Percentiles rank a stretch among this genome's conserved stretches.
Evolutionary conservation across 805 yeast species (phyloP).

Genomic region (Yarrowia deformans): DNA sequence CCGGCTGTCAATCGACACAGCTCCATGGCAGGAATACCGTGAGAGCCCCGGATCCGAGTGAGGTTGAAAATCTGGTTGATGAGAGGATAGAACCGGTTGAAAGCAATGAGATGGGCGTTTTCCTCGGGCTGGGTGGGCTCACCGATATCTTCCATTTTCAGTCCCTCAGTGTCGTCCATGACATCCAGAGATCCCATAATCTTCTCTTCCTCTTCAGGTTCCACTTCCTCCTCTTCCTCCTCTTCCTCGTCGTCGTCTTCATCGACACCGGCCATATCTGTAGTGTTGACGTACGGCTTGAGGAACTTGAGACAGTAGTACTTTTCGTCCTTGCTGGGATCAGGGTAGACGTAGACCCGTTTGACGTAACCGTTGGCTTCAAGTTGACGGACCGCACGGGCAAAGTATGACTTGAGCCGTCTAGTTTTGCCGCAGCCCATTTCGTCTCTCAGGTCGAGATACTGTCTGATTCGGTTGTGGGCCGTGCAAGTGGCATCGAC

Average conservation of each 20-base stretch:
- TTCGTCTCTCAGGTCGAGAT: conserved; percentile 53
- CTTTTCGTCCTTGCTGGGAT: conserved; percentile 43
- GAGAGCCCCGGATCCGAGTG: conserved; percentile 53
- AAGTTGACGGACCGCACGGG: conserved; percentile 45
- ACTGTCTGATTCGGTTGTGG: conserved; percentile 49
- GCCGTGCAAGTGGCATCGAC: conserved; percentile 47
- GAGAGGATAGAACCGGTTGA: conserved; percentile 67
- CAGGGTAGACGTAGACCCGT: conserved; percentile 49
- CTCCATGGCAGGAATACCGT: conserved; percentile 69
- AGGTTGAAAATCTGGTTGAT: conserved; percentile 67
- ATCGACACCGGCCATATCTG: conserved; percentile 47
- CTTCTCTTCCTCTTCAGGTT: conserved; percentile 46
- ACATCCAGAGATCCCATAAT: conserved; percentile 43
- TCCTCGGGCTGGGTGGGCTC: conserved; percentile 8
- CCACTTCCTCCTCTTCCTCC: conserved; percentile 44
- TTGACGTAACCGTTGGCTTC: conserved; percentile 47
- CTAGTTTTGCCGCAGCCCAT: conserved; percentile 50
- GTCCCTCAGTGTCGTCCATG: conserved; percentile 3
- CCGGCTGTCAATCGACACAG: conserved; percentile 63
- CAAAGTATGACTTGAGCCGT: conserved; percentile 44
- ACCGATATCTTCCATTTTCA: conserved; percentile 41
- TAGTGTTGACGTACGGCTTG: conserved; percentile 48
- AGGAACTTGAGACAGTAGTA: conserved; percentile 51
- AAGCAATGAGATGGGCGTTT: conserved; percentile 39
- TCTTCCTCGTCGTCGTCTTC: conserved; percentile 47